A percentile compares a stretch with the other conserved stretches of the same genome.
These are phyloP conservation scores for Diplodia intermedia DNA, from an alignment of 2,329 filamentous ascomycete species.

Conservation along the genomic window DNA sequence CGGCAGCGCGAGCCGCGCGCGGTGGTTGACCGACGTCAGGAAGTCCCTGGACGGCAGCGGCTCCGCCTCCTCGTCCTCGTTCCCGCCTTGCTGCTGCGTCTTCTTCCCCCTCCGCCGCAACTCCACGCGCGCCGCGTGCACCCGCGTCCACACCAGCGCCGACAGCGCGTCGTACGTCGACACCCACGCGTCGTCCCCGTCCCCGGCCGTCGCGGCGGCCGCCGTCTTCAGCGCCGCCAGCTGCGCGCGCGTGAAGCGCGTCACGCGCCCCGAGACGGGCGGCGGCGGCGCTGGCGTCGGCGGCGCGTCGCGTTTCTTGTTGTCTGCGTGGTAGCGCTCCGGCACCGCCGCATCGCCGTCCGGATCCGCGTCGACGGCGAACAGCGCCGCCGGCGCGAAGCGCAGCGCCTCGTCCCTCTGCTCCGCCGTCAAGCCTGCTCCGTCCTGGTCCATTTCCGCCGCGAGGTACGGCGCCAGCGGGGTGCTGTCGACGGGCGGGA, in stretches of 20 bases:
- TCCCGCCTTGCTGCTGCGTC: background rate
- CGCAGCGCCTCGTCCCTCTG: background rate
- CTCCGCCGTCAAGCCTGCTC: background rate
- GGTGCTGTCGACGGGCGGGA: too few relatives aligned
- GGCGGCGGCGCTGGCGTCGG: background rate
- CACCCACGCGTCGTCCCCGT: background rate
- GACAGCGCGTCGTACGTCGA: conserved; percentile 22
- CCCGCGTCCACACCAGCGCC: conserved; percentile 13
- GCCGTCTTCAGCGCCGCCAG: background rate
- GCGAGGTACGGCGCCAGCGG: background rate
- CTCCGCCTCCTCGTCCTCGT: background rate
- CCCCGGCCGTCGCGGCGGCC: background rate
- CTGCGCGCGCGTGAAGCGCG: conserved; percentile 1
- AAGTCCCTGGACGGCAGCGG: background rate
- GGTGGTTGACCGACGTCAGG: conserved; percentile 22
- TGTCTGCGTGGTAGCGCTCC: background rate
- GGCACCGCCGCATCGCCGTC: too few relatives aligned
- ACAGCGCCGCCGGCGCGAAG: too few relatives aligned
- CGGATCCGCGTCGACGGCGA: too few relatives aligned
- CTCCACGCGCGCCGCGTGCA: background rate
- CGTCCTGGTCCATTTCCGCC: background rate
- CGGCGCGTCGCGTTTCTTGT: background rate
- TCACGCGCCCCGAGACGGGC: background rate
- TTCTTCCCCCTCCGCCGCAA: too few relatives aligned
- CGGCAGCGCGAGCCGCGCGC: background rate